Evolutionary conservation across 768 basidiomycete genomes (phyloP).

Genomic region (Lactarius evosmus): DNA sequence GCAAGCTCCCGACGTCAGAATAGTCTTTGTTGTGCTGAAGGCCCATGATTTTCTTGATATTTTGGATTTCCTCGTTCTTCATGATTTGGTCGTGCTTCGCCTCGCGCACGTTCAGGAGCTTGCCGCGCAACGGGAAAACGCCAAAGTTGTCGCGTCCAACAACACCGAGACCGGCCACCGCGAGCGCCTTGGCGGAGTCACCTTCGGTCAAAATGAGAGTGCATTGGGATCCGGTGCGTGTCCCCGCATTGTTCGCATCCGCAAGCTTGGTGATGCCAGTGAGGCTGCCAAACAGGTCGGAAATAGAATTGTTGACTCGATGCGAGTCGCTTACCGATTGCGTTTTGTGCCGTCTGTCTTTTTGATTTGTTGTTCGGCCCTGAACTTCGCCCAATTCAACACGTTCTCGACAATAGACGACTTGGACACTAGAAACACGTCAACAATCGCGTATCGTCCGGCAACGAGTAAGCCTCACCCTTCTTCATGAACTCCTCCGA

Average conservation of each 20-base stretch:
- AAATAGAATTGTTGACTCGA: not conserved
- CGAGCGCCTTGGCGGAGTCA: conserved; percentile 96
- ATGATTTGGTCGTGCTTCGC: conserved; percentile 94
- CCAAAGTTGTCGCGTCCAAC: conserved; percentile 97
- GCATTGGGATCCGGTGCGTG: conserved; percentile 71
- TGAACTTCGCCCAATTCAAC: conserved; percentile 94
- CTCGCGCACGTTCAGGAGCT: conserved; percentile 95
- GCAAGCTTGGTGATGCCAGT: conserved; percentile 90
- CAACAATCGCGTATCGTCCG: conserved; percentile 5
- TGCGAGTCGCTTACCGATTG: conserved; percentile 55
- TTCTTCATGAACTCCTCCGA: conserved; percentile 97
- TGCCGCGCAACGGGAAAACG: conserved; percentile 96
- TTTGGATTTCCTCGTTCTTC: conserved; percentile 97
- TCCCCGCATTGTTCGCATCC: conserved; percentile 97
- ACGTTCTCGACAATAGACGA: conserved; percentile 89
- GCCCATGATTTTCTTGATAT: conserved; percentile 98
- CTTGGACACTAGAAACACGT: conserved; percentile 61
- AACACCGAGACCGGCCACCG: conserved; percentile 90
- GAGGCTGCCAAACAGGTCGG: conserved; percentile 48
- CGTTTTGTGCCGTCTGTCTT: conserved; percentile 93
- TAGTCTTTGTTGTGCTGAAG: conserved; percentile 94
- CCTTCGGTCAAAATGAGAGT: conserved; percentile 98
- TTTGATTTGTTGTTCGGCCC: conserved; percentile 93
- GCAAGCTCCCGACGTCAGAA: conserved; percentile 56
- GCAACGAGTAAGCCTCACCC: conserved; percentile 45